A percentile compares a stretch with the other conserved stretches of the same genome.
Evolutionary conservation across 208 protist genomes (phyloP).

Genomic region (Leishmania turanica): DNA sequence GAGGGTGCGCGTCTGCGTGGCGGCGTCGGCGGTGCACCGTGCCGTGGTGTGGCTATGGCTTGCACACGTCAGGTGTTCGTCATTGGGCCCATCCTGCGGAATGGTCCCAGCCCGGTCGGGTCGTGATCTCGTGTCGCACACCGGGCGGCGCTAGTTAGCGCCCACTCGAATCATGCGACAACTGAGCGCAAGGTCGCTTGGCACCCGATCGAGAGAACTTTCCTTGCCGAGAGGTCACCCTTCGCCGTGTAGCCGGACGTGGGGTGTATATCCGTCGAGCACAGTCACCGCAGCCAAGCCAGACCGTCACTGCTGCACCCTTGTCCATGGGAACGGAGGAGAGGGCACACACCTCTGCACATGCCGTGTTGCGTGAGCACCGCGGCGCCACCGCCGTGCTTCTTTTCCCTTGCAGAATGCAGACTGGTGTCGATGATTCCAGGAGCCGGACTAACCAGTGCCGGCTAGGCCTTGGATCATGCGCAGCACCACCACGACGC

Average conservation of each 20-base stretch:
- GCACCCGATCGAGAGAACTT: neutral
- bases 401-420: neutral
- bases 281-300: neutral
- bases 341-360: neutral
- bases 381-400: neutral
- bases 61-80: neutral
- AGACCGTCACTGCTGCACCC: neutral
- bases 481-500: neutral
- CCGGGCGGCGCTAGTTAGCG: neutral
- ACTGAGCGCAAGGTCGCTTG: neutral
- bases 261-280: neutral
- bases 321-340: neutral
- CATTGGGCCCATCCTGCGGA: neutral
- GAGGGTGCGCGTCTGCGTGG: neutral
- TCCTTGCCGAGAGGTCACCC: neutral
- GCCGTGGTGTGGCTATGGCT: neutral
- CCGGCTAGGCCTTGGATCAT: neutral
- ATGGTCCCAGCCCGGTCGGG: neutral
- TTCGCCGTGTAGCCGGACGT: neutral
- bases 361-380: neutral
- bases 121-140: neutral
- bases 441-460: neutral
- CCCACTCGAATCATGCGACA: neutral
- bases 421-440: neutral
- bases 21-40: neutral